These are phyloP conservation scores for Mallotus nudiflorus DNA, from an alignment of 345 rosid genomes.

Conservation along the genomic window DNA sequence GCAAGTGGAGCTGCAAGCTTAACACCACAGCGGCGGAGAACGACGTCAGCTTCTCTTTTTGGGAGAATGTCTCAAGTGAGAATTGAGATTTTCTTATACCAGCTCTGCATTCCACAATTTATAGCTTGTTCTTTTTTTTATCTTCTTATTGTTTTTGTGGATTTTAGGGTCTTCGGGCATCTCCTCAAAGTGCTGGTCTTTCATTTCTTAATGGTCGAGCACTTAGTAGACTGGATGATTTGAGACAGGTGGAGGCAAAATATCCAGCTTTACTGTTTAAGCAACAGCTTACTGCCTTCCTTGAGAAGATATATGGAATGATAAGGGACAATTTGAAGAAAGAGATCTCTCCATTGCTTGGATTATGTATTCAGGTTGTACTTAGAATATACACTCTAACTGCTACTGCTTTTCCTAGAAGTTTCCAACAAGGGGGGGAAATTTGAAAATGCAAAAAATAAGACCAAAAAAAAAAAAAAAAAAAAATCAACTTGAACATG, in stretches of 20 bases:
- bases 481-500: neutral
- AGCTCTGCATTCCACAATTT: constrained; percentile 9
- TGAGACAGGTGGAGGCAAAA: constrained; percentile 95
- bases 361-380: constrained; percentile 91
- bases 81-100: constrained; percentile 16
- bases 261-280: constrained; percentile 96
- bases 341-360: constrained; percentile 96
- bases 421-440: neutral
- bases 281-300: constrained; percentile 99
- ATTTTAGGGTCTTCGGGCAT: constrained; percentile 71
- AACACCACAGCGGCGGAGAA: constrained; percentile 95
- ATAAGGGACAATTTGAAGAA: constrained; percentile 93
- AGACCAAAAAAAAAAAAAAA: too few relatives aligned
- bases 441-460: neutral
- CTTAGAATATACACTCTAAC: constrained; percentile 17
- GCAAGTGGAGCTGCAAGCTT: constrained; percentile 97
- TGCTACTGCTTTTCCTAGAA: neutral
- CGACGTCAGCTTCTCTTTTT: constrained; percentile 84
- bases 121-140: neutral
- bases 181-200: constrained; percentile 93
- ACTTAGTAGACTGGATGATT: constrained; percentile 71
- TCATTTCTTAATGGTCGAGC: constrained; percentile 75
- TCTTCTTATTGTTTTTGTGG: constrained; percentile 20
- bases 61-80: constrained; percentile 98
- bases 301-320: constrained; percentile 99